Evolutionary conservation across 768 basidiomycete species (phyloP).

Genomic region (Lentinula edodes): DNA sequence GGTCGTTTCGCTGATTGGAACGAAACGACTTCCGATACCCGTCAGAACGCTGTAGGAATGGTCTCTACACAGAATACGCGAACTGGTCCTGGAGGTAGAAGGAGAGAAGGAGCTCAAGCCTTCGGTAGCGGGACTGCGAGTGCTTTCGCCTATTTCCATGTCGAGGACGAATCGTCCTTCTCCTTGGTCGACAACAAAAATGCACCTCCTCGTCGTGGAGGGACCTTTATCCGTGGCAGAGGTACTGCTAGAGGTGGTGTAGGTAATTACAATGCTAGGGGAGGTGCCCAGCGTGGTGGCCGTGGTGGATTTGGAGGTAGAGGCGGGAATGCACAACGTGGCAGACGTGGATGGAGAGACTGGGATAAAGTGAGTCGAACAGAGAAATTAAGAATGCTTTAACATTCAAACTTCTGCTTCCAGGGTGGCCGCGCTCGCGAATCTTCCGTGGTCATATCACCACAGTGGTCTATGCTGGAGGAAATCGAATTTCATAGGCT

Average conservation of each 20-base stretch:
- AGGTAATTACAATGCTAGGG: slow-evolving; percentile 34
- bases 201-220: slow-evolving; percentile 65
- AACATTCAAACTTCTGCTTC: slow-evolving; percentile 5
- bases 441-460: slow-evolving; percentile 88
- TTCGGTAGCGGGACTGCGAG: slow-evolving; percentile 88
- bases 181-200: slow-evolving; percentile 91
- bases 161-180: slow-evolving; percentile 96
- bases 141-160: slow-evolving; percentile 96
- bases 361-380: slow-evolving; percentile 77
- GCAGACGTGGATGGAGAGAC: slow-evolving; percentile 81
- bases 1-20: slow-evolving; percentile 99
- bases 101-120: slow-evolving; percentile 75
- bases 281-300: slow-evolving; percentile 38
- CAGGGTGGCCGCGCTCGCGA: slow-evolving; percentile 83
- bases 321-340: slow-evolving; percentile 39
- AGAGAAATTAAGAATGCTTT: background rate
- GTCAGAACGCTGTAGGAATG: slow-evolving; percentile 48
- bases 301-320: slow-evolving; percentile 41
- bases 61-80: slow-evolving; percentile 44
- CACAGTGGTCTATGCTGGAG: slow-evolving; percentile 92
- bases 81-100: slow-evolving; percentile 48
- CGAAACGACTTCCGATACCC: slow-evolving; percentile 61
- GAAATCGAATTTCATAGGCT: slow-evolving; percentile 96
- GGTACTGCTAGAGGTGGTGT: slow-evolving; percentile 44
- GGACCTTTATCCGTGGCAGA: slow-evolving; percentile 52